phyloP scores from a whole-genome alignment of 2,329 filamentous ascomycete genomes.

The Pseudogymnoascus sp. region DNA sequence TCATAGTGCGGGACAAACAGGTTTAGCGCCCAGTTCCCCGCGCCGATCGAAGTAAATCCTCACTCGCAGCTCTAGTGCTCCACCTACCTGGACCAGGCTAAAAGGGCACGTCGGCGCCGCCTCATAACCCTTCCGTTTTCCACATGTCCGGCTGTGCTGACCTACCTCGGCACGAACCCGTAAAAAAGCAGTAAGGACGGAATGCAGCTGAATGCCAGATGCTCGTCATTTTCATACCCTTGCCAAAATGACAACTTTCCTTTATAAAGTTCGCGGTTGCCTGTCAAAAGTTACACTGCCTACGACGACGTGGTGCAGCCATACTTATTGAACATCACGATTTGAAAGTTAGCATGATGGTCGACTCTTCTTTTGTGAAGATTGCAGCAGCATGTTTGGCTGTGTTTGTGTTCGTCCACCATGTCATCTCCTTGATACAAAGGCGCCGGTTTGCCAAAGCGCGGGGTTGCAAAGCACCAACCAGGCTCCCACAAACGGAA shows the following conservation, averaged over 20 bases:
- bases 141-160: background rate
- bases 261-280: background rate
- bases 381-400: background rate
- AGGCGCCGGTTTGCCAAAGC: conserved; percentile 21
- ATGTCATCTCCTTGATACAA: background rate
- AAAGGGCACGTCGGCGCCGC: background rate
- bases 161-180: background rate
- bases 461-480: conserved; percentile 27
- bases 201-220: background rate
- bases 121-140: background rate
- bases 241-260: background rate
- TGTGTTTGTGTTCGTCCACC: background rate
- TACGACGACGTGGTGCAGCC: background rate
- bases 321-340: background rate
- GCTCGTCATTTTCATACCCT: background rate
- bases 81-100: background rate
- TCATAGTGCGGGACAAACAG: background rate
- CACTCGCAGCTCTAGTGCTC: background rate
- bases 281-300: background rate
- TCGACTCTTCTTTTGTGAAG: background rate
- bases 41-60: background rate
- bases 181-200: background rate
- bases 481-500: conserved; percentile 26
- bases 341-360: background rate
- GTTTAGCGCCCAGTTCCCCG: background rate